Conservation (phyloP, 2,329 filamentous ascomycete species). For the Penicillium sp. region DNA sequence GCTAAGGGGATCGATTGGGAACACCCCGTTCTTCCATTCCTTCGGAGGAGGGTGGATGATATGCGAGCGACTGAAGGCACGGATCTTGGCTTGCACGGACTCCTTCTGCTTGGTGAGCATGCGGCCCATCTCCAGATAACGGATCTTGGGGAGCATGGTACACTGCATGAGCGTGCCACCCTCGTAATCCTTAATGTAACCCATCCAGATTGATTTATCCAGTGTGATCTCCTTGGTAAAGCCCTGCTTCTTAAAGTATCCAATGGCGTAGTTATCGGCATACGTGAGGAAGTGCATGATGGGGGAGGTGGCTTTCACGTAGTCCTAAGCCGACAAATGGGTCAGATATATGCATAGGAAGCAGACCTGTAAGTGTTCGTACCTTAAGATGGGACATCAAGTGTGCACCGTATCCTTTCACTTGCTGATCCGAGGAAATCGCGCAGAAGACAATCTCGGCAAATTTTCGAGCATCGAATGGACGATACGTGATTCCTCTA, state of each 20-base stretch:
- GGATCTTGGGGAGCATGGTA: conserved; percentile 86
- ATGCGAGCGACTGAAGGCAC: conserved; percentile 80
- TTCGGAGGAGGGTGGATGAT: conserved; percentile 75
- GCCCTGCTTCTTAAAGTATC: conserved; percentile 98
- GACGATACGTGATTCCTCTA: conserved; percentile 90
- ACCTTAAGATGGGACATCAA: conserved; percentile 93
- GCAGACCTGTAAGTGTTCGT: conserved; percentile 1
- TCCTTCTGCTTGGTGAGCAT: conserved; percentile 98
- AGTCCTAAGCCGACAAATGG: conserved; percentile 48
- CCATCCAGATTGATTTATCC: conserved; percentile 89
- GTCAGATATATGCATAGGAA: conserved; percentile 2
- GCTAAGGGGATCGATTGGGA: conserved; percentile 70
- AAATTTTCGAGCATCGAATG: conserved; percentile 83
- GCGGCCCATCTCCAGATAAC: conserved; percentile 82
- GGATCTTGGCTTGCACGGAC: conserved; percentile 86
- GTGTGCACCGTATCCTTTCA: conserved; percentile 96
- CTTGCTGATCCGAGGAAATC: conserved; percentile 93
- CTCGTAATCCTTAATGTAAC: conserved; percentile 99
- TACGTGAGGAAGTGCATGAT: conserved; percentile 99
- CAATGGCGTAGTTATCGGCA: conserved; percentile 96
- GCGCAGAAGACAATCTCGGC: conserved; percentile 98
- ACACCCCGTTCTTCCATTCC: conserved; percentile 69
- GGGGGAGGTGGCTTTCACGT: conserved; percentile 89
- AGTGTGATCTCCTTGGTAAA: conserved; percentile 98
- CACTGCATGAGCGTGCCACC: conserved; percentile 99